These are phyloP conservation scores for Biancaea sappan DNA, from an alignment of 306 rosid species.

Conservation along the genomic window DNA sequence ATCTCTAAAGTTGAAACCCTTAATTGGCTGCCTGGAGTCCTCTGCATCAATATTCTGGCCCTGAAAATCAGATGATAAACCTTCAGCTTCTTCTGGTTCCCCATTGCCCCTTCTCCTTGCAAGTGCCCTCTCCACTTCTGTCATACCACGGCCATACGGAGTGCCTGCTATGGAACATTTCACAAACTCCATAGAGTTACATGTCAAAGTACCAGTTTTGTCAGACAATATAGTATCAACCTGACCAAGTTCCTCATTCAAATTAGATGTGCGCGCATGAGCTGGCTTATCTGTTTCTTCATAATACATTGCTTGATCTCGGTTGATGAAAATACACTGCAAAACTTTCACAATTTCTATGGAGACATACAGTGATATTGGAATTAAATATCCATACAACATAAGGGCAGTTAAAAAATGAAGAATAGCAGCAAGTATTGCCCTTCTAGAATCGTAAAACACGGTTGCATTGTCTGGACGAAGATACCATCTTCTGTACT, in stretches of 20 bases:
- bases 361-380: conserved; percentile 87
- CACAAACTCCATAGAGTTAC: conserved; percentile 91
- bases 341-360: conserved; percentile 92
- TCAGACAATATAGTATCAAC: conserved; percentile 80
- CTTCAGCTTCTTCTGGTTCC: conserved; percentile 44
- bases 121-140: conserved; percentile 80
- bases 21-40: conserved; percentile 43
- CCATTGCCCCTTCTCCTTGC: conserved; percentile 45
- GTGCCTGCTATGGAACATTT: conserved; percentile 82
- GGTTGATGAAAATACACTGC: conserved; percentile 82
- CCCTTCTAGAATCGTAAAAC: conserved; percentile 57
- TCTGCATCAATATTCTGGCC: conserved; percentile 31
- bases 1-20: conserved; percentile 84
- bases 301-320: conserved; percentile 75
- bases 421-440: conserved; percentile 60
- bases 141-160: conserved; percentile 73
- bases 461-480: conserved; percentile 59
- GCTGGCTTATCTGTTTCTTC: conserved; percentile 79
- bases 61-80: conserved; percentile 33
- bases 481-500: conserved; percentile 77
- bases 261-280: conserved; percentile 83
- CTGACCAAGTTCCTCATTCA: conserved; percentile 95
- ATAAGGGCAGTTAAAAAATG: conserved; percentile 89
- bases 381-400: conserved; percentile 88
- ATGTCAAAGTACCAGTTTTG: conserved; percentile 92